Percentiles rank a stretch among this genome's conserved stretches.
Evolutionary conservation across 2,329 filamentous ascomycete species (phyloP).

Genomic region (Cercospora zeae-maydis): DNA sequence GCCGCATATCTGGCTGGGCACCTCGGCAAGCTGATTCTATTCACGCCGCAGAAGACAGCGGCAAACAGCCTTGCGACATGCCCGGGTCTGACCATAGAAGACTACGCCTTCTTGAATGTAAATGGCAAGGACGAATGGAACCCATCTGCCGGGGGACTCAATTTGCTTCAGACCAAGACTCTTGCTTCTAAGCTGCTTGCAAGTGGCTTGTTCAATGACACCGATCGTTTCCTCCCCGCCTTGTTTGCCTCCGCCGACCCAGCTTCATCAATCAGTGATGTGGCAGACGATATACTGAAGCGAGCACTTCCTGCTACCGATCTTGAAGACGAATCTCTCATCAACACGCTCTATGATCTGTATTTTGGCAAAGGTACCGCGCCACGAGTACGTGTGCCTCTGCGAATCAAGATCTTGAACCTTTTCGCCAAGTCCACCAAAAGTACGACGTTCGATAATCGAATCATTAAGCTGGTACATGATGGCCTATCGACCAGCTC

Average conservation of each 20-base stretch:
- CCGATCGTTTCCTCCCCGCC: constrained; percentile 78
- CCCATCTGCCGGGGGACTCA: constrained; percentile 59
- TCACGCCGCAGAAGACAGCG: constrained; percentile 45
- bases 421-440: constrained; percentile 72
- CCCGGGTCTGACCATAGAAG: constrained; percentile 61
- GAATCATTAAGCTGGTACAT: constrained; percentile 67
- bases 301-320: constrained; percentile 64
- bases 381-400: constrained; percentile 57
- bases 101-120: constrained; percentile 65
- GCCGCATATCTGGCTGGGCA: constrained; percentile 68
- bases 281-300: constrained; percentile 88
- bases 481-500: constrained; percentile 54
- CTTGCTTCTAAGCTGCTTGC: constrained; percentile 68
- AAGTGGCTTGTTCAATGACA: constrained; percentile 79
- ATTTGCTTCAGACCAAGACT: constrained; percentile 66
- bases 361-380: constrained; percentile 61
- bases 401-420: constrained; percentile 72
- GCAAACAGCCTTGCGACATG: constrained; percentile 40
- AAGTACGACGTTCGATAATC: constrained; percentile 65
- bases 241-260: constrained; percentile 78
- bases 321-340: constrained; percentile 63
- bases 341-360: constrained; percentile 65
- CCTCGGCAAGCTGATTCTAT: constrained; percentile 73
- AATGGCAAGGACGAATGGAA: constrained; percentile 69
- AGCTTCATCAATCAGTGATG: constrained; percentile 74